Conservation (phyloP, 73 alveolate species). For the Paramecium octaurelia region DNA sequence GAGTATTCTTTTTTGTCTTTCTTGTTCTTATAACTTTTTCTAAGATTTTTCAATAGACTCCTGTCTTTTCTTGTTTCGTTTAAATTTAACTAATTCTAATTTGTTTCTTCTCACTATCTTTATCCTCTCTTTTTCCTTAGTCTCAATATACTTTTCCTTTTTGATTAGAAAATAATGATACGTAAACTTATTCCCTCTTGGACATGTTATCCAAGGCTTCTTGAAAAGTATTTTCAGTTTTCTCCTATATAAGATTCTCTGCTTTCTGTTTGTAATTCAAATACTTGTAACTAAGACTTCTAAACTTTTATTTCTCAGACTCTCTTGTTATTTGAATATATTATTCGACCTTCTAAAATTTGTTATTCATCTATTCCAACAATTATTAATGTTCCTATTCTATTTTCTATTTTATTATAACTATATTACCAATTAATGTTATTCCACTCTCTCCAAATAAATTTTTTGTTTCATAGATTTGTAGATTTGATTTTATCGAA, state of each 20-base stretch:
- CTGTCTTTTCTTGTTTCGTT: background rate
- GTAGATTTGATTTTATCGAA: background rate
- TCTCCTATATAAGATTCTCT: background rate
- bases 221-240: background rate
- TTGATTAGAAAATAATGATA: background rate
- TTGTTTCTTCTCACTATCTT: background rate
- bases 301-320: background rate
- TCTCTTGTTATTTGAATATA: background rate
- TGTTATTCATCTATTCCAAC: background rate
- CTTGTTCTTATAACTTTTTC: background rate
- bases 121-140: background rate
- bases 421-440: background rate
- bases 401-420: background rate
- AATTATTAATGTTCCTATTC: background rate
- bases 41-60: background rate
- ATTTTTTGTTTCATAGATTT: background rate
- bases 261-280: background rate
- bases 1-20: background rate
- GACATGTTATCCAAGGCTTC: background rate
- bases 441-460: background rate
- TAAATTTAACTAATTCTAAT: background rate
- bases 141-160: background rate
- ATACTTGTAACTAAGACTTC: conserved; percentile 15
- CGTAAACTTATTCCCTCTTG: background rate
- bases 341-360: background rate